Conservation (phyloP, 2,329 filamentous ascomycete species). For the Penicillium sp. region DNA sequence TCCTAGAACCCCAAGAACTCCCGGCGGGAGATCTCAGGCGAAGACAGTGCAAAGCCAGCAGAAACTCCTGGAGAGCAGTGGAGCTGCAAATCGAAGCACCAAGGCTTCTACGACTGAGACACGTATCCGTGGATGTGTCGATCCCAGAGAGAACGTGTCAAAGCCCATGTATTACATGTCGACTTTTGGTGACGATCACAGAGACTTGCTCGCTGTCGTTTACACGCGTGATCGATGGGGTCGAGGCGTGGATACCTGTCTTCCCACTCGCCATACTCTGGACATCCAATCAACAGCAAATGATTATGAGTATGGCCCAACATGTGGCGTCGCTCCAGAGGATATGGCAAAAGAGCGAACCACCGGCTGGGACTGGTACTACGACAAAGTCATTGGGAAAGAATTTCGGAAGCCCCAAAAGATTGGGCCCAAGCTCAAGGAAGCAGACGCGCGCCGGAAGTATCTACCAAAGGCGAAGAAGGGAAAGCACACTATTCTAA, state of each 20-base stretch:
- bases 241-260: slow-evolving; percentile 52
- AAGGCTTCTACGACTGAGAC: slow-evolving; percentile 31
- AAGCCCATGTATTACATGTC: slow-evolving; percentile 56
- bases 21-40: not conserved
- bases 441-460: slow-evolving; percentile 42
- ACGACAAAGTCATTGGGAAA: slow-evolving; percentile 47
- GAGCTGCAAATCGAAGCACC: slow-evolving; percentile 20
- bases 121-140: slow-evolving; percentile 47
- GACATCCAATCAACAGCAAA: slow-evolving; percentile 35
- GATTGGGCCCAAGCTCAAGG: slow-evolving; percentile 39
- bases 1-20: slow-evolving; percentile 17
- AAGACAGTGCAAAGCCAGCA: slow-evolving; percentile 2
- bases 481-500: slow-evolving; percentile 53
- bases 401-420: slow-evolving; percentile 53
- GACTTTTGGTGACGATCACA: slow-evolving; percentile 58
- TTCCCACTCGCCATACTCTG: slow-evolving; percentile 56
- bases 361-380: slow-evolving; percentile 61
- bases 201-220: slow-evolving; percentile 57
- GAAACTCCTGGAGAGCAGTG: slow-evolving; percentile 8
- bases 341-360: slow-evolving; percentile 54
- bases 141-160: slow-evolving; percentile 43
- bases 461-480: slow-evolving; percentile 50
- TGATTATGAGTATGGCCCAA: slow-evolving; percentile 49
- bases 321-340: slow-evolving; percentile 52
- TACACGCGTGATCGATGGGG: slow-evolving; percentile 59